Base-by-base conservation (phyloP, 805 yeast genomes). In the Barnettozyma californica region DNA sequence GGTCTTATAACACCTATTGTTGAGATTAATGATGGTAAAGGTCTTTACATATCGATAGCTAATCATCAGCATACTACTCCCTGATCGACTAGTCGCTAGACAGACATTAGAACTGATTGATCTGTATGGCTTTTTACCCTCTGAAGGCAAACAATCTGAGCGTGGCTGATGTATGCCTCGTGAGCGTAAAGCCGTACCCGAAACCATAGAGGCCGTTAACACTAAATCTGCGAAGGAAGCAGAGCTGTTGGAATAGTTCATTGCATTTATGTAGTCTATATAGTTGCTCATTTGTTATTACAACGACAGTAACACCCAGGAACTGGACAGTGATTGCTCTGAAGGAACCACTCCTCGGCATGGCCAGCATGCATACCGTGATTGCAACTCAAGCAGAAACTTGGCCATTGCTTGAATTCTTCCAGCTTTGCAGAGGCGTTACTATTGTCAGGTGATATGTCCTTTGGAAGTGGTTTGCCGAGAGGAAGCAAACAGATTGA, bases 291-390 rank as follows among this genome's bases (percentile, higher is more conserved):
- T 53, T 72, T 75, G 57, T 77, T 81, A 57, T 84, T 85, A 64
- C 98, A 92, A 44, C 79, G 72, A 60, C 99, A 92, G 37, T 75
- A 72, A 60, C 99, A 92, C 39, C 90, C 95, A 0, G 97, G 97
- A 3, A 92, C 96, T 0, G 99, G 97, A 60, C 99, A 92, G 1
- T 87, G 79, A 48, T 78, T 79, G 59, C 91, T 96, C 63, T 83
- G 84, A 23, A 84, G 77, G 64, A 92, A 92, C 99, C 99, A 92
- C 59, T 91, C 95, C 53, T 87, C 90, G 0, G 97, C 97, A 64
- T 92, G 99, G 4, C 86, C 90, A 0, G 96, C 90, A 68, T 92
- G 99, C 79, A 83, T 83, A 1, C 97, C 96, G 59, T 92, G 99
- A 61, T 86, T 88, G 63, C 99, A 92, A 31, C 83, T 79, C 54